Conservation (phyloP, 257 asterid species). For the Plantago major region DNA sequence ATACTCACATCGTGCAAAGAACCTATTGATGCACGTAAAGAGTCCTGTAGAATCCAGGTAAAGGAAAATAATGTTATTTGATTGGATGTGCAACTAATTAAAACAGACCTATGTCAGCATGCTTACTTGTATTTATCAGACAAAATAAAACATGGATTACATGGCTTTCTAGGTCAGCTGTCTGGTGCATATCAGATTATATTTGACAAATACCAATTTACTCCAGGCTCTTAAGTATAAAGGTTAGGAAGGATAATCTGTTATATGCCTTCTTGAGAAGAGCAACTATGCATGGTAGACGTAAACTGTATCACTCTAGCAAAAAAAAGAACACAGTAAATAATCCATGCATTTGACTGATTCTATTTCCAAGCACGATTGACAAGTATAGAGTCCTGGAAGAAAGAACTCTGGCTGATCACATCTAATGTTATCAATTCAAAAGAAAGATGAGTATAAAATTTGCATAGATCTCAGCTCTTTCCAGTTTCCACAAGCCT, state of each 20-base stretch:
- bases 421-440: too few relatives aligned
- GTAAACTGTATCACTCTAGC: neutral
- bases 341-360: neutral
- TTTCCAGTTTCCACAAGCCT: too few relatives aligned
- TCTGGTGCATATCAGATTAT: neutral
- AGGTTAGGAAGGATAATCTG: neutral
- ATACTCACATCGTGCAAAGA: neutral
- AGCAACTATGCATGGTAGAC: neutral
- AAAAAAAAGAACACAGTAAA: neutral
- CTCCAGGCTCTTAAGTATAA: neutral
- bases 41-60: conserved; percentile 7
- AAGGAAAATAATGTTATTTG: neutral
- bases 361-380: neutral
- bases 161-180: too few relatives aligned
- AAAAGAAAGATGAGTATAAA: too few relatives aligned
- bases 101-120: neutral
- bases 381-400: neutral
- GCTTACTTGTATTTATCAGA: too few relatives aligned
- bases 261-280: neutral
- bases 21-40: neutral
- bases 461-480: too few relatives aligned
- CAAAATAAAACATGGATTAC: too few relatives aligned
- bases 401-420: neutral
- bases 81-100: neutral
- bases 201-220: neutral